phyloP scores from a whole-genome alignment of 2,329 filamentous ascomycete genomes.

The Hymenotorrendiella dingleyae region DNA sequence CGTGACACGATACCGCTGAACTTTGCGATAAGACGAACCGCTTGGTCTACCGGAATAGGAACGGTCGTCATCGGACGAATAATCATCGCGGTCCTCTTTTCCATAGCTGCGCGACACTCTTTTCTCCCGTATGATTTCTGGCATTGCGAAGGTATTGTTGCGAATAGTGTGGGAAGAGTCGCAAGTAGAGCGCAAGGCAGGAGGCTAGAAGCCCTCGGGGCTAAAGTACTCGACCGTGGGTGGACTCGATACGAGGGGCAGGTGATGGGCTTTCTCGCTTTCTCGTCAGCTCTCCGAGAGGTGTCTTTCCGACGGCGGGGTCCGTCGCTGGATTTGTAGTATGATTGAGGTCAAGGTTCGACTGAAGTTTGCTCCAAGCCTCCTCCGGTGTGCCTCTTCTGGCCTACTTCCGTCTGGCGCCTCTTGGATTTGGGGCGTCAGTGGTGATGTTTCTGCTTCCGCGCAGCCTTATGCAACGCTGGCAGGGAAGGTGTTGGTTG shows the following conservation, averaged over 20 bases:
- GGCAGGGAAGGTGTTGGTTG: background rate
- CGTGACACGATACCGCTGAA: conserved; percentile 30
- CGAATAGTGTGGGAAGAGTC: background rate
- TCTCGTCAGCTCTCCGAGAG: conserved; percentile 1
- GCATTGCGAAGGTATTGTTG: conserved; percentile 13
- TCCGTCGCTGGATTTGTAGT: background rate
- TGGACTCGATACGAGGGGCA: background rate
- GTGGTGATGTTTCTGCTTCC: background rate
- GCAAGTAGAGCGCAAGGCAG: too few relatives aligned
- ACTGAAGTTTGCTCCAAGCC: background rate
- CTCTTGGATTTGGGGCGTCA: background rate
- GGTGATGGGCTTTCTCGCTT: too few relatives aligned
- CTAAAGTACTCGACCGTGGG: background rate
- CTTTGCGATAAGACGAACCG: conserved; percentile 24
- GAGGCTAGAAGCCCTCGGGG: background rate
- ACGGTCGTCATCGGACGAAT: conserved; percentile 29
- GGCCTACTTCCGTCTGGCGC: background rate
- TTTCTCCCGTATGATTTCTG: conserved; percentile 20
- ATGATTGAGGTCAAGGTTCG: background rate
- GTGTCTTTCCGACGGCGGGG: conserved; percentile 3
- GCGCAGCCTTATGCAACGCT: background rate
- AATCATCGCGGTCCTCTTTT: conserved; percentile 25
- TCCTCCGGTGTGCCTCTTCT: background rate
- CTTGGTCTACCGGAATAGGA: conserved; percentile 16
- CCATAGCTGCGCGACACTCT: conserved; percentile 17